Conservation (phyloP, 108 stramenopile genomes). For the Cylindrotheca closterium region DNA sequence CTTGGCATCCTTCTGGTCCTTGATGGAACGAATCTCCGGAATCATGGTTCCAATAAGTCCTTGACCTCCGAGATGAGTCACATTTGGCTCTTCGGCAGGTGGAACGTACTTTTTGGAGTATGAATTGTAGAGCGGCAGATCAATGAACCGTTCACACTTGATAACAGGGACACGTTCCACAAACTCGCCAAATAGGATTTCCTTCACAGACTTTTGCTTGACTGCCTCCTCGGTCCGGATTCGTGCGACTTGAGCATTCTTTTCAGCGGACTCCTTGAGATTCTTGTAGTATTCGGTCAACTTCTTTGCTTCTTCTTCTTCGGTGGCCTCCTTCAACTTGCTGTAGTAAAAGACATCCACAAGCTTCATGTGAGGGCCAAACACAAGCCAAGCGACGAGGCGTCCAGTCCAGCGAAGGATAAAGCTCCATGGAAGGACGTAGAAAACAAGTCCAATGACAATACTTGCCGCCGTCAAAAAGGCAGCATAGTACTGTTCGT, state of each 20-base stretch:
- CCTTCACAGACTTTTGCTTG: slow-evolving; percentile 72
- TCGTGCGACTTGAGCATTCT: slow-evolving; percentile 13
- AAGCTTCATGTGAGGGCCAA: slow-evolving; percentile 76
- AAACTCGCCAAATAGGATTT: slow-evolving; percentile 71
- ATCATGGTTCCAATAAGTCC: slow-evolving; percentile 72
- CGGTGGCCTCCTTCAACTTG: slow-evolving; percentile 38
- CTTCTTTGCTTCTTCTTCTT: slow-evolving; percentile 30
- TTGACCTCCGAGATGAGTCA: slow-evolving; percentile 80
- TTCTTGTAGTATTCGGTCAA: slow-evolving; percentile 5
- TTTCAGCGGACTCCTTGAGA: neutral
- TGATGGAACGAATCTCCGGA: slow-evolving; percentile 35
- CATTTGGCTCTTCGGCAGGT: slow-evolving; percentile 56
- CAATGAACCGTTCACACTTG: slow-evolving; percentile 63
- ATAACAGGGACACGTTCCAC: slow-evolving; percentile 60
- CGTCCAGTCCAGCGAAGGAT: slow-evolving; percentile 50
- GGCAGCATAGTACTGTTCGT: slow-evolving; percentile 41
- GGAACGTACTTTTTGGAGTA: slow-evolving; percentile 49
- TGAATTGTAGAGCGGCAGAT: slow-evolving; percentile 65
- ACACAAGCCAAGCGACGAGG: slow-evolving; percentile 41
- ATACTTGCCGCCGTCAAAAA: slow-evolving; percentile 34
- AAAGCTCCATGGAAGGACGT: slow-evolving; percentile 53
- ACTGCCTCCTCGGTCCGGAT: slow-evolving; percentile 47
- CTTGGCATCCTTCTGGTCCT: neutral
- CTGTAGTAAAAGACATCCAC: slow-evolving; percentile 57
- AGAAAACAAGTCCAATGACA: slow-evolving; percentile 27